Evolutionary conservation across 345 rosid species (phyloP).

Genomic region (Diplotaxis tenuifolia): DNA sequence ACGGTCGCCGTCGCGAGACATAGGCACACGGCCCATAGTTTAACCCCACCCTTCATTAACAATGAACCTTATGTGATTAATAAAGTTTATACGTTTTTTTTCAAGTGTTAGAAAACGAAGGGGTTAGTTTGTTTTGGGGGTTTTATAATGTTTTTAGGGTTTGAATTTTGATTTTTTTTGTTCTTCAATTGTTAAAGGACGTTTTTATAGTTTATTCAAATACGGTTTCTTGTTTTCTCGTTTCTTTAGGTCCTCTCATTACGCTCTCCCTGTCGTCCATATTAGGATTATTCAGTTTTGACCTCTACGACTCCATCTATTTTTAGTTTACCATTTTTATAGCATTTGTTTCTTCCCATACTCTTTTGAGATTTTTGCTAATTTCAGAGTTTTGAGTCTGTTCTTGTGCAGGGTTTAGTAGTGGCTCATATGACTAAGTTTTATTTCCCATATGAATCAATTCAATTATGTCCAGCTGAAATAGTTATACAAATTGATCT

Average conservation of each 20-base stretch:
- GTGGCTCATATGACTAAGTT: background rate
- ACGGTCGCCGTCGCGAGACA: constrained; percentile 33
- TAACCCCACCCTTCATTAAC: constrained; percentile 37
- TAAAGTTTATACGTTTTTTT: constrained; percentile 3
- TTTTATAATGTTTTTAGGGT: constrained; percentile 1
- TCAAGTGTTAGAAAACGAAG: background rate
- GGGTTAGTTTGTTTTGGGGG: background rate
- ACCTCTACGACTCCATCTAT: constrained; percentile 20
- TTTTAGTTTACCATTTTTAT: constrained; percentile 9
- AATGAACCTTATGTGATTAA: background rate
- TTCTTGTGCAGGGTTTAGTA: background rate
- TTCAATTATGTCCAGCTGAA: too few relatives aligned
- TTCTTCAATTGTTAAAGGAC: constrained; percentile 10
- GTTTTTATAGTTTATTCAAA: constrained; percentile 26
- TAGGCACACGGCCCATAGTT: constrained; percentile 28
- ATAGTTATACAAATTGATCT: background rate
- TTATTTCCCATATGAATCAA: background rate
- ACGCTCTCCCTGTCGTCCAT: constrained; percentile 38
- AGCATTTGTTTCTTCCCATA: background rate
- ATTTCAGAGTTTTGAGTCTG: background rate
- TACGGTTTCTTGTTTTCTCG: constrained; percentile 20
- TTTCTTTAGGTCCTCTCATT: constrained; percentile 29
- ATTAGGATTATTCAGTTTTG: constrained; percentile 23
- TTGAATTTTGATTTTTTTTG: constrained; percentile 4
- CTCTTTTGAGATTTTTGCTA: background rate